Evolutionary conservation across 2,329 filamentous ascomycete species (phyloP), one percentile per base, ranked within the genome.

Genomic region (Beauveria sp.): DNA sequence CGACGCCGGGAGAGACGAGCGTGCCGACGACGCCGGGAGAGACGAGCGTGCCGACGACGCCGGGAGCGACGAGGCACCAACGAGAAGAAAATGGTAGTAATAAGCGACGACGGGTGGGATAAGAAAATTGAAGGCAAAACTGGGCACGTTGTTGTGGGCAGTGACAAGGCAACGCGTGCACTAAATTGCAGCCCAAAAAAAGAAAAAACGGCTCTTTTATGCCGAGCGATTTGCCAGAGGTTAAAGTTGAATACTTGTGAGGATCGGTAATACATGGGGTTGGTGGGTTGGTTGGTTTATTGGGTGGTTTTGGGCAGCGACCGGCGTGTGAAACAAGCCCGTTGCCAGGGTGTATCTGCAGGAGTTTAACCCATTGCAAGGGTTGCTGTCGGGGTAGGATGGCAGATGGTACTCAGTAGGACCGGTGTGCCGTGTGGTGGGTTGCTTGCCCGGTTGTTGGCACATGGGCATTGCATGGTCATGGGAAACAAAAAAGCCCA

Each of bases 381-480:
- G 56, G 20, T 51, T 12, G 34, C 46, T 40, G 24, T 46, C 14
- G 42, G 30, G 18, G 49, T 8, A 28, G n/a, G 12, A 3, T 16
- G 53, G 53, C 34, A 56, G 42, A 46, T 43, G n/a, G 28, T 46
- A 10, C 22, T 24, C 22, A 30, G 3, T 10, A 30, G 54, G 28
- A 49, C 28, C 30, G 18, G 46, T 51, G 38, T 30, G 43, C 16
- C 43, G 46, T 45, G 34, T 43, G 28, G 12, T 38, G 34, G 34
- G 34, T 38, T 57, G 46, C 45, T 52, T 47, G 40, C 22, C 28
- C 2, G 34, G 18, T 10, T 60, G 49, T 38, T 38, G 49, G 34
- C 49, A 53, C 57, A 60, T 53, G 57, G 57, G 40, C 45, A 30
- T 52, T 60, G 40, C 57, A 53, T 34, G 40, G 34, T 38, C 34